Conservation (phyloP, 805 yeast genomes). For the Metschnikowia rubicola region DNA sequence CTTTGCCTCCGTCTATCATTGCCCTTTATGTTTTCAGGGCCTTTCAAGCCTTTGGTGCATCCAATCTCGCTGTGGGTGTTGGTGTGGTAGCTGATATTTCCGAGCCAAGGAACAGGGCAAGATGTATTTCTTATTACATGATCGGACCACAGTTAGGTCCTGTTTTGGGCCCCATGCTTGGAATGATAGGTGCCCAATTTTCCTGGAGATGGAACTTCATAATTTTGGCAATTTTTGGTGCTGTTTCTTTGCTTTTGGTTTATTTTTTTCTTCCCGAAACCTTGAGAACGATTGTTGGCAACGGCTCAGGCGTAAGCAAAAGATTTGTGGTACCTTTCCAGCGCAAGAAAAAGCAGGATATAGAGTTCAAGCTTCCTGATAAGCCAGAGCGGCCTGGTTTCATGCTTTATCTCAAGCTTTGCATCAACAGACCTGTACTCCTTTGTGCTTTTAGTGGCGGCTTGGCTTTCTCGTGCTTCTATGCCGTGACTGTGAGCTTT, state of each 20-base stretch:
- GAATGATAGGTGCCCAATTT: conserved; percentile 24
- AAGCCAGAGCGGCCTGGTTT: conserved; percentile 43
- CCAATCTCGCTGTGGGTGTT: conserved; percentile 34
- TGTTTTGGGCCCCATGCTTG: conserved; percentile 33
- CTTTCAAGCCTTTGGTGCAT: conserved; percentile 37
- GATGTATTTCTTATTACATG: conserved; percentile 33
- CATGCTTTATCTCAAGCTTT: conserved; percentile 31
- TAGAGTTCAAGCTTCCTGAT: conserved; percentile 20
- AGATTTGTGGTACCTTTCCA: conserved; percentile 20
- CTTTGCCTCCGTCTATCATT: conserved; percentile 28
- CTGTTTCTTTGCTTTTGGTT: conserved; percentile 21
- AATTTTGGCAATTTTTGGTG: conserved; percentile 28
- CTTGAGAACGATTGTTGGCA: conserved; percentile 35
- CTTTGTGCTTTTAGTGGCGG: conserved; percentile 47
- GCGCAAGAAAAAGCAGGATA: background rate
- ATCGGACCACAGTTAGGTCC: conserved; percentile 41
- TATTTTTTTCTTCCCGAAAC: conserved; percentile 39
- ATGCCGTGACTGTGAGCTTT: conserved; percentile 51
- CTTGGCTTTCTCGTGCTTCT: conserved; percentile 51
- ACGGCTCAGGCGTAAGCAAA: conserved; percentile 23
- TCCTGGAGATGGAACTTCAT: conserved; percentile 37
- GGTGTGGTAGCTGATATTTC: conserved; percentile 35
- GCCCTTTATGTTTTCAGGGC: conserved; percentile 30
- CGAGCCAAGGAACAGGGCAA: conserved; percentile 30
- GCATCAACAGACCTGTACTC: conserved; percentile 42